Percentiles rank a stretch among this genome's conserved stretches.
Evolutionary conservation across 2,329 filamentous ascomycete species (phyloP).

Genomic region (Colletotrichum agaves): DNA sequence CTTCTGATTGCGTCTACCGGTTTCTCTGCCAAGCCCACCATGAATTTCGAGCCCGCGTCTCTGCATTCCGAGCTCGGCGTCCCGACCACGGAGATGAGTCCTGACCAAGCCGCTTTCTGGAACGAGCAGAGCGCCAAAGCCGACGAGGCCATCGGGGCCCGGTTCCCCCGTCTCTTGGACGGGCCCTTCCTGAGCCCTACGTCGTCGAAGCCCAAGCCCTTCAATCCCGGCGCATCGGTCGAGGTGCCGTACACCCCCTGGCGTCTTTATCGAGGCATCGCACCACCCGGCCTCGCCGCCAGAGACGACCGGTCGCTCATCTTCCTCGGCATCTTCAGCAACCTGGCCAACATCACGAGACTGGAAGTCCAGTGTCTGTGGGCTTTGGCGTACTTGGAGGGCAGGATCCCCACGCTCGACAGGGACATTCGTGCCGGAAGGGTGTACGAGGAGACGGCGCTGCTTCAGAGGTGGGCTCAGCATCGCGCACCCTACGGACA

Average conservation of each 20-base stretch:
- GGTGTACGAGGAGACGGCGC: slow-evolving; percentile 52
- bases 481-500: slow-evolving; percentile 63
- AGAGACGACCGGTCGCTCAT: slow-evolving; percentile 55
- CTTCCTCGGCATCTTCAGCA: slow-evolving; percentile 59
- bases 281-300: slow-evolving; percentile 44
- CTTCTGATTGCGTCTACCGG: slow-evolving; percentile 51
- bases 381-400: slow-evolving; percentile 67
- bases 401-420: slow-evolving; percentile 48
- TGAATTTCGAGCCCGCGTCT: slow-evolving; percentile 38
- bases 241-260: slow-evolving; percentile 40
- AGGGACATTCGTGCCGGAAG: slow-evolving; percentile 11
- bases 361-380: slow-evolving; percentile 62
- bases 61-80: slow-evolving; percentile 39
- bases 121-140: slow-evolving; percentile 27
- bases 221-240: slow-evolving; percentile 36
- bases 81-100: slow-evolving; percentile 36
- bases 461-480: slow-evolving; percentile 63
- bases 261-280: slow-evolving; percentile 44
- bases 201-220: slow-evolving; percentile 28
- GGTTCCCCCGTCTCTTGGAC: slow-evolving; percentile 37
- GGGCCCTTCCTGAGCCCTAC: slow-evolving; percentile 30
- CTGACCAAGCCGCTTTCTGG: slow-evolving; percentile 37
- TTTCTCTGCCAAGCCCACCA: slow-evolving; percentile 40
- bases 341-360: slow-evolving; percentile 55
- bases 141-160: slow-evolving; percentile 33